Percentiles rank a stretch among this genome's conserved stretches.
phyloP scores from a whole-genome alignment of 768 basidiomycete species.

The Mycena albidolilacea region DNA sequence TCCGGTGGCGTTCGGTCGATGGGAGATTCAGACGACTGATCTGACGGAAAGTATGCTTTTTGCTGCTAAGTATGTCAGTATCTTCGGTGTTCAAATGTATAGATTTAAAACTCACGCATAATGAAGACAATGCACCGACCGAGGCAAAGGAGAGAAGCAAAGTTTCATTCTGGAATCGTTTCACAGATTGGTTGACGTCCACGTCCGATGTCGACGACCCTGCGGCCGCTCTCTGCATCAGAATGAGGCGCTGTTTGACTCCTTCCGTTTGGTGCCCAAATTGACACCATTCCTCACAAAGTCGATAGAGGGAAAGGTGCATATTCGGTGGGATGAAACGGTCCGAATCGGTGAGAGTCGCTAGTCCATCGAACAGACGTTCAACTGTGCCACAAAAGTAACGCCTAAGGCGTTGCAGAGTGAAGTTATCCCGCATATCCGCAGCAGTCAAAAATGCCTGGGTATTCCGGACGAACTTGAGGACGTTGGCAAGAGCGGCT shows the following conservation, averaged over 20 bases:
- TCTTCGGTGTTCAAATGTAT: conserved; percentile 6
- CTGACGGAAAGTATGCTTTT: conserved; percentile 82
- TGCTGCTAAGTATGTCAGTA: conserved; percentile 60
- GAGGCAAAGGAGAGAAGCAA: conserved; percentile 83
- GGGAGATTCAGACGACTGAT: conserved; percentile 72
- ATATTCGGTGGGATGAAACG: conserved; percentile 82
- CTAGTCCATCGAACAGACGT: conserved; percentile 84
- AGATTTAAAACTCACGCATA: conserved; percentile 76
- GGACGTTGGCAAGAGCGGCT: conserved; percentile 81
- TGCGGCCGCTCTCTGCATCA: conserved; percentile 81
- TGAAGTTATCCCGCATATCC: conserved; percentile 81
- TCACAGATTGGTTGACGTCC: conserved; percentile 65
- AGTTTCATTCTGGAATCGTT: conserved; percentile 80
- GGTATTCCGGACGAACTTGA: conserved; percentile 90
- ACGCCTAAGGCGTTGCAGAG: conserved; percentile 85
- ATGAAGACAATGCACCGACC: conserved; percentile 87
- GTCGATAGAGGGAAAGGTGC: conserved; percentile 83
- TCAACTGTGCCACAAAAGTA: conserved; percentile 95
- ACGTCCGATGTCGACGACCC: conserved; percentile 69
- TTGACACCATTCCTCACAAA: conserved; percentile 96
- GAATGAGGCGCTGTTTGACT: conserved; percentile 76
- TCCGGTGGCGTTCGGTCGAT: conserved; percentile 70
- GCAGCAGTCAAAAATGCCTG: conserved; percentile 81
- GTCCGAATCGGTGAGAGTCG: conserved; percentile 80
- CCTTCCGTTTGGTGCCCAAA: conserved; percentile 81